Percentiles rank a stretch among this genome's conserved stretches.
Conservation (phyloP, 2,329 filamentous ascomycete species). For the Ophiocordyceps camponoti-rufipedis region DNA sequence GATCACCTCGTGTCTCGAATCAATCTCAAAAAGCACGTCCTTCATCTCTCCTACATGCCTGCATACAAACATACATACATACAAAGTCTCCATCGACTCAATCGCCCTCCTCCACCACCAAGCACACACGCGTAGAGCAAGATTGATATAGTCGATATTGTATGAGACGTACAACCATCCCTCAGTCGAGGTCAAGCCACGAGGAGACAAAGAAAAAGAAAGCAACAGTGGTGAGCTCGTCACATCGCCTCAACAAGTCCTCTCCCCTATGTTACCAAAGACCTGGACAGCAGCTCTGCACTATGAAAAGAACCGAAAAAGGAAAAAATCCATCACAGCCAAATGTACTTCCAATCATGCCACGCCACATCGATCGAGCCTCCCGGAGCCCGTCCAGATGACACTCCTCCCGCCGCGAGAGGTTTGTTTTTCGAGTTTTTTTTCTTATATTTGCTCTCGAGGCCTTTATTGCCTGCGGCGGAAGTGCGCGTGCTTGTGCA, state of each 20-base stretch:
- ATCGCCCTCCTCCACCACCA: not conserved
- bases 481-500: constrained; percentile 20
- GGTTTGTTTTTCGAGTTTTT: constrained; percentile 2
- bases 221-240: not conserved
- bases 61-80: no score
- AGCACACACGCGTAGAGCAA: no score
- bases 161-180: not conserved
- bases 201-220: not conserved
- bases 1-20: not conserved
- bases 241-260: constrained; percentile 6
- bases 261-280: constrained; percentile 14
- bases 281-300: constrained; percentile 13
- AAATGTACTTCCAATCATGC: constrained; percentile 17
- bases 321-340: constrained; percentile 7
- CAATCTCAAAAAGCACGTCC: not conserved
- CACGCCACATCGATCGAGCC: constrained; percentile 7
- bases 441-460: constrained; percentile 1
- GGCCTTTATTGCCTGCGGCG: constrained; percentile 7
- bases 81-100: not conserved
- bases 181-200: not conserved
- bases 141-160: not conserved
- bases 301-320: constrained; percentile 11
- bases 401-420: constrained; percentile 3
- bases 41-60: not conserved
- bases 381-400: constrained; percentile 19